phyloP scores from a whole-genome alignment of 768 basidiomycete species.

The Hydnum rufescens region DNA sequence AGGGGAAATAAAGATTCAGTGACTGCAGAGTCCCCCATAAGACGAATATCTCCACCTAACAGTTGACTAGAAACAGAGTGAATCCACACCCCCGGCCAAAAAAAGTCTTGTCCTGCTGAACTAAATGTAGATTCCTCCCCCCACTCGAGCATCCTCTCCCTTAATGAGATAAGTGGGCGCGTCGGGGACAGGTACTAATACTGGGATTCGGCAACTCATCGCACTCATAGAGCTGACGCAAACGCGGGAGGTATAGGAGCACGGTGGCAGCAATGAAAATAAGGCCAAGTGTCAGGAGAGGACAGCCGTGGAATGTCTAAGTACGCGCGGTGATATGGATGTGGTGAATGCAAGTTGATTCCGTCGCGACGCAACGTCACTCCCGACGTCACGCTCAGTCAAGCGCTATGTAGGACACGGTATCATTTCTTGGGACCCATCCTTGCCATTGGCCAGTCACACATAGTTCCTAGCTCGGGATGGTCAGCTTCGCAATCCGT shows the following conservation, averaged over 20 bases:
- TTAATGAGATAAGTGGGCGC: conserved; percentile 44
- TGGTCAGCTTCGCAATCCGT: no score
- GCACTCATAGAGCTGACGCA: conserved; percentile 48
- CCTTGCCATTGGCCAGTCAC: no score
- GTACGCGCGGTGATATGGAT: no score
- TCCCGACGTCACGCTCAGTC: no score
- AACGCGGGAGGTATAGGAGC: conserved; percentile 52
- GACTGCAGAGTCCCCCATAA: conserved; percentile 26
- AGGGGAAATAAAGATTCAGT: conserved; percentile 19
- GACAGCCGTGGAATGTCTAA: no score
- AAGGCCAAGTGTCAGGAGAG: no score
- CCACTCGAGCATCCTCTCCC: conserved; percentile 37
- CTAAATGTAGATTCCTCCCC: conserved; percentile 23
- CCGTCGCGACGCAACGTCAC: no score
- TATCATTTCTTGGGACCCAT: no score
- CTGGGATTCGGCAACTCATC: conserved; percentile 14
- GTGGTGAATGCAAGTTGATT: no score
- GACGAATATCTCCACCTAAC: neutral
- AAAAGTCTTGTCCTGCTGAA: conserved; percentile 40
- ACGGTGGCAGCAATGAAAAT: conserved; percentile 14
- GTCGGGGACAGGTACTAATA: conserved; percentile 28
- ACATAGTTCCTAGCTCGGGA: no score
- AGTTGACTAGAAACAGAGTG: neutral
- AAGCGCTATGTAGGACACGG: no score
- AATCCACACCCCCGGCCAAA: conserved; percentile 38